Percentiles rank a stretch among this genome's conserved stretches.
Evolutionary conservation across 768 basidiomycete species (phyloP).

Genomic region (Suillus lakei): DNA sequence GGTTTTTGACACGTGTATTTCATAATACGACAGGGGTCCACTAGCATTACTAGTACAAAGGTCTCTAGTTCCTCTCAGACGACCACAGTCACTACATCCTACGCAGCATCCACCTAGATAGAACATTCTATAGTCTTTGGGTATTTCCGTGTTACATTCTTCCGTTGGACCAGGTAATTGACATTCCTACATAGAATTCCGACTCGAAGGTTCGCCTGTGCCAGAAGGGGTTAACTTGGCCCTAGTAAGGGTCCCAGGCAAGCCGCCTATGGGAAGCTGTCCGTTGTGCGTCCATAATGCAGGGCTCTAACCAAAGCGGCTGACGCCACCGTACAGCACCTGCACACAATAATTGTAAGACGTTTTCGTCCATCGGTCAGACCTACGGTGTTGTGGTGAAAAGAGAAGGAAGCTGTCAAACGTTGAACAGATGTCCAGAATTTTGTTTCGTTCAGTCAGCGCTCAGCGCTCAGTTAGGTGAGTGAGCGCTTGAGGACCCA

Average conservation of each 20-base stretch:
- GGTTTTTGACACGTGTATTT: not conserved
- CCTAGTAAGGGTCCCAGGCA: not conserved
- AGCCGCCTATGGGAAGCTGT: not conserved
- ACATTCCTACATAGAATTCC: not conserved
- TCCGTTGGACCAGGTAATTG: not conserved
- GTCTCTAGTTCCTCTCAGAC: not conserved
- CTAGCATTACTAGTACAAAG: not conserved
- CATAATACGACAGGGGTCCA: slow-evolving; percentile 1
- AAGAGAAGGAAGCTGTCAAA: not conserved
- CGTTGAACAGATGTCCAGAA: not conserved
- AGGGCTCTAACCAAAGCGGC: not conserved
- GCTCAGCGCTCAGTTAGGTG: no score
- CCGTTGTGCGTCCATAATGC: not conserved
- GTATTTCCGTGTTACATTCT: not conserved
- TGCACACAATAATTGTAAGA: not conserved
- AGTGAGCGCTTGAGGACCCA: not conserved
- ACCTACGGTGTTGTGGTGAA: not conserved
- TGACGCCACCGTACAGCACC: not conserved
- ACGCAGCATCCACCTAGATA: not conserved
- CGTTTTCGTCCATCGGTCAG: not conserved
- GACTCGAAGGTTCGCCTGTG: not conserved
- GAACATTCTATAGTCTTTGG: not conserved
- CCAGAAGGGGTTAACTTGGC: not conserved
- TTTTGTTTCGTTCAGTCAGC: no score
- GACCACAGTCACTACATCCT: not conserved